These are phyloP conservation scores for Microbotryomycetes sp. DNA, from an alignment of 1,284 basidiomycete genomes.

Conservation along the genomic window DNA sequence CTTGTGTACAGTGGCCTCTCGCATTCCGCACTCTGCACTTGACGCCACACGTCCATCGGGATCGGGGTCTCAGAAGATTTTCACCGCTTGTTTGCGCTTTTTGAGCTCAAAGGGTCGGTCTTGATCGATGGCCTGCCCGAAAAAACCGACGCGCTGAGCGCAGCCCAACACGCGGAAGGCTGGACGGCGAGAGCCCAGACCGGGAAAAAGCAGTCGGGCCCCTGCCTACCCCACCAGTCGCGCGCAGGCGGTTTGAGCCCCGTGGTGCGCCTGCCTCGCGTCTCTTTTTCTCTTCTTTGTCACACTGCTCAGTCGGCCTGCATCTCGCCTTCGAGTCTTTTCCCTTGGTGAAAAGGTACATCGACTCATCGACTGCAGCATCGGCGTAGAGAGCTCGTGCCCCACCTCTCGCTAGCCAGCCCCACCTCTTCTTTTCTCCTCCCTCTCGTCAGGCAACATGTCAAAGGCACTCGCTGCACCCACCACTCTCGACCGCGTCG, in stretches of 20 bases:
- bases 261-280: neutral
- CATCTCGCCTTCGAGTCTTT: neutral
- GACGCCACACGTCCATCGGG: too few relatives aligned
- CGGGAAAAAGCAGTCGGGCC: neutral
- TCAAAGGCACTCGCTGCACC: neutral
- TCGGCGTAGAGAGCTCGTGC: neutral
- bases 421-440: too few relatives aligned
- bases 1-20: too few relatives aligned
- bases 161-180: neutral
- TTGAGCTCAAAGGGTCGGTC: too few relatives aligned
- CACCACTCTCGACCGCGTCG: slow-evolving; percentile 26
- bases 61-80: too few relatives aligned
- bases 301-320: neutral
- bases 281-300: neutral
- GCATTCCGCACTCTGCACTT: too few relatives aligned
- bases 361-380: neutral
- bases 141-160: neutral
- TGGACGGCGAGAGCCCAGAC: neutral
- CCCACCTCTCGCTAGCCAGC: neutral
- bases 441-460: neutral
- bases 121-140: too few relatives aligned
- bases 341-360: neutral
- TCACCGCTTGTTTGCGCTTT: too few relatives aligned
- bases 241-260: neutral
- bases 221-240: neutral